Base-by-base conservation (phyloP, 192 early-diverging fungal species). In the Bifiguratus adelaidae region DNA sequence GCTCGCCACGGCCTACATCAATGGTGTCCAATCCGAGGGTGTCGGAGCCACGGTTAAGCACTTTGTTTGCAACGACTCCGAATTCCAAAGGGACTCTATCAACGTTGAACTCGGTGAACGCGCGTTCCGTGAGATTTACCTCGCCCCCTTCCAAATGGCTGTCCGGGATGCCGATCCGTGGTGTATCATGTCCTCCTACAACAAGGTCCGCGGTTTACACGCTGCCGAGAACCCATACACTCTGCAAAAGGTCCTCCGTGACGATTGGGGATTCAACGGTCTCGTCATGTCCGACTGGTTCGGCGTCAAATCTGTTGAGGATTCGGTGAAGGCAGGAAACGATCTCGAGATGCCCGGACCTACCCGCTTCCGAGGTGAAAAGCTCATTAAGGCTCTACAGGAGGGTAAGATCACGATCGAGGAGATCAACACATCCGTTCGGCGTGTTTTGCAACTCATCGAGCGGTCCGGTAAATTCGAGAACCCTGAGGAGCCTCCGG, bases 111-210 rank as follows among this genome's bases (percentile, higher is more conserved):
- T 81, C 22, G 77, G 74, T 40, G 55, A 61, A 21, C 38, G 76
- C 29, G 70, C 78, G 3, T 28, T 83, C 9, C 77, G 73, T 36
- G 78, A 81, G 50, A 42, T 82, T 16, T 80, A 82, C 46, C 27
- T 79, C 7, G 54, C 45, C 27, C 75, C 80, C n/a, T 82, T 84
- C 48, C 56, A 73, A 38, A 68, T 60, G 12, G 53, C 51, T 15
- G 45, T 68, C 11, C 15, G 44, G 32, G 73, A 73, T 27, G 73
- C 67, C 41, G 81, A 75, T 29, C 65, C 63, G 20, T 70, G 44
- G 36, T 60, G 73, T 18, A 41, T 82, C 23, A 82, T 82, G 80
- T 77, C 77, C 37, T 19, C 66, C 7, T 82, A 82, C 62, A 82
- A 82, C 44, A 15, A 27, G 16, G 18, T 84, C 15, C 77, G 82